phyloP scores from a whole-genome alignment of 2,329 filamentous ascomycete species.

The Microdochium trichocladiopsis region DNA sequence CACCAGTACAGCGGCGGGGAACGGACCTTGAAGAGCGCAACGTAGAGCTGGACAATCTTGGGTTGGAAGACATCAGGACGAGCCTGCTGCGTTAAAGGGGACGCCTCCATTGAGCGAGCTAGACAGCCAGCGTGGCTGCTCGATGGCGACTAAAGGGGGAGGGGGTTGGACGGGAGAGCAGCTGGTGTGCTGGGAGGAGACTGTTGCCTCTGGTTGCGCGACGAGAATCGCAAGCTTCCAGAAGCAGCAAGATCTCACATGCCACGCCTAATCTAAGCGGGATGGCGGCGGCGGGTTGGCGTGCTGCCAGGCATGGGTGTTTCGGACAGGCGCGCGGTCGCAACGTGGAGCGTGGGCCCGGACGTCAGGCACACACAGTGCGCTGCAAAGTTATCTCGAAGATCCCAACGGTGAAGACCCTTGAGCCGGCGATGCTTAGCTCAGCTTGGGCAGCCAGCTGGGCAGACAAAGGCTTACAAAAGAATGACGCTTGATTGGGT shows the following conservation, averaged over 20 bases:
- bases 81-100: slow-evolving; percentile 87
- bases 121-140: neutral
- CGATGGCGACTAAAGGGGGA: neutral
- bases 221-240: neutral
- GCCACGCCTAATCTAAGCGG: neutral
- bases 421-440: neutral
- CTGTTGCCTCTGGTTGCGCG: slow-evolving; percentile 9
- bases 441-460: neutral
- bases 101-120: slow-evolving; percentile 63
- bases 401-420: neutral
- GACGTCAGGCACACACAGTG: neutral
- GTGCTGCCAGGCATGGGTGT: neutral
- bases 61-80: slow-evolving; percentile 87
- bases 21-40: slow-evolving; percentile 69
- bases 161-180: slow-evolving; percentile 4
- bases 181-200: too few species aligned
- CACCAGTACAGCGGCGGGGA: neutral
- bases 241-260: slow-evolving; percentile 10
- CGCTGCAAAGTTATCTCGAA: neutral
- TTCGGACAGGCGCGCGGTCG: neutral
- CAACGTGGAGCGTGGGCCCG: neutral
- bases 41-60: slow-evolving; percentile 88
- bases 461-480: neutral
- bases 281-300: neutral
- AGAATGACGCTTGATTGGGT: neutral